phyloP scores from a whole-genome alignment of 306 rosid genomes.

The Vachellia pachyceras region DNA sequence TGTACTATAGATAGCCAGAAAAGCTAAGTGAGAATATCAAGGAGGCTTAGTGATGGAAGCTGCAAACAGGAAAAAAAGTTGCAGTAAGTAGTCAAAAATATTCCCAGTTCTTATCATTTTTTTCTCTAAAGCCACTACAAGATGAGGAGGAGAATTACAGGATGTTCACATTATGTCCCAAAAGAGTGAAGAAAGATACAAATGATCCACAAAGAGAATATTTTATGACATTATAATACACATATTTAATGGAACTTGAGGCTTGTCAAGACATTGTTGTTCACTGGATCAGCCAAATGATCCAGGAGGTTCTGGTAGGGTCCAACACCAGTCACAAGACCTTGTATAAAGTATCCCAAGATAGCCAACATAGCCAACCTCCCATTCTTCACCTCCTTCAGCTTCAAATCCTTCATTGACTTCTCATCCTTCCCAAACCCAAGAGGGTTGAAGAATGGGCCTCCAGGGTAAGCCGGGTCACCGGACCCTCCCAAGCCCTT shows the following conservation, averaged over 20 bases:
- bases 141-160: constrained; percentile 31
- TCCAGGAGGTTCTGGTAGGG: constrained; percentile 92
- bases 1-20: neutral
- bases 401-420: constrained; percentile 82
- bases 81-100: constrained; percentile 34
- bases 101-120: constrained; percentile 47
- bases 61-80: constrained; percentile 22
- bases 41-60: neutral
- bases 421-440: constrained; percentile 95
- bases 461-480: constrained; percentile 89
- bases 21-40: neutral
- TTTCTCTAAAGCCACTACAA: constrained; percentile 41
- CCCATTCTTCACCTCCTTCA: constrained; percentile 93
- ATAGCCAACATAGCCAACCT: constrained; percentile 96
- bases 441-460: constrained; percentile 91
- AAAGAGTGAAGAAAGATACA: constrained; percentile 30
- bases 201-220: constrained; percentile 30
- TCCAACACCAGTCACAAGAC: constrained; percentile 86
- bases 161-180: constrained; percentile 39
- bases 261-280: constrained; percentile 93
- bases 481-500: constrained; percentile 82
- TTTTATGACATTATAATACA: constrained; percentile 13
- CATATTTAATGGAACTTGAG: constrained; percentile 76
- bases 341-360: constrained; percentile 77
- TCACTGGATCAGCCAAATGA: constrained; percentile 85